Evolutionary conservation across 2,329 filamentous ascomycete species (phyloP).

Genomic region (Alternaria ethzedia): DNA sequence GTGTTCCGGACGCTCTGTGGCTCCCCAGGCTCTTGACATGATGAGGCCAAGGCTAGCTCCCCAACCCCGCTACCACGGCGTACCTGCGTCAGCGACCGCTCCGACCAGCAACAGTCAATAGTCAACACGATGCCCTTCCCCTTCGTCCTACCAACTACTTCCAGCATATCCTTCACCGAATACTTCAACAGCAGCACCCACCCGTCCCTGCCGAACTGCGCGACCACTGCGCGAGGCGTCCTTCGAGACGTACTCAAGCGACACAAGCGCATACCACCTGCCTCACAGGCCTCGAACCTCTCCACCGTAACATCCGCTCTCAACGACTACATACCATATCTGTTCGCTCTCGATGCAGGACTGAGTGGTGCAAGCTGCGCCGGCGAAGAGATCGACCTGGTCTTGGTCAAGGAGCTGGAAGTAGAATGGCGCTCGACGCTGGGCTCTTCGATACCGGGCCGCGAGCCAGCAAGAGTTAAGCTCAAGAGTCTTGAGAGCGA

Average conservation of each 20-base stretch:
- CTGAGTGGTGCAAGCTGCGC: conserved; percentile 63
- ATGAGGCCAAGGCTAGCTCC: conserved; percentile 29
- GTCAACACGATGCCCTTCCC: conserved; percentile 77
- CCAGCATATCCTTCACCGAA: conserved; percentile 79
- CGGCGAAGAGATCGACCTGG: conserved; percentile 70
- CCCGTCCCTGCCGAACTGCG: conserved; percentile 82
- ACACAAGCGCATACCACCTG: conserved; percentile 81
- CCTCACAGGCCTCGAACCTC: conserved; percentile 74
- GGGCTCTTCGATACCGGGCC: conserved; percentile 62
- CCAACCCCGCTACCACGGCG: conserved; percentile 31
- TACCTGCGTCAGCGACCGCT: conserved; percentile 33
- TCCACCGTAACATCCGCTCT: conserved; percentile 71
- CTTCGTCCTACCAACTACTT: conserved; percentile 88
- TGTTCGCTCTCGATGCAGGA: conserved; percentile 77
- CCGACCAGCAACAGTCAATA: conserved; percentile 15
- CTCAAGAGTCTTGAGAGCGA: conserved; percentile 82
- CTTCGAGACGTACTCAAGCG: conserved; percentile 84
- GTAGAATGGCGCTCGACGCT: conserved; percentile 84
- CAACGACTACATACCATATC: conserved; percentile 81
- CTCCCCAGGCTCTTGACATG: conserved; percentile 5
- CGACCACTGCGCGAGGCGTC: conserved; percentile 83
- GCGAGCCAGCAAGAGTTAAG: conserved; percentile 70
- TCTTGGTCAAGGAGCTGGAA: conserved; percentile 71
- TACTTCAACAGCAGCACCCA: conserved; percentile 81
- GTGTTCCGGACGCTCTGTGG: not conserved